These are phyloP conservation scores for Russula lepida DNA, from an alignment of 768 basidiomycete genomes.

Conservation along the genomic window DNA sequence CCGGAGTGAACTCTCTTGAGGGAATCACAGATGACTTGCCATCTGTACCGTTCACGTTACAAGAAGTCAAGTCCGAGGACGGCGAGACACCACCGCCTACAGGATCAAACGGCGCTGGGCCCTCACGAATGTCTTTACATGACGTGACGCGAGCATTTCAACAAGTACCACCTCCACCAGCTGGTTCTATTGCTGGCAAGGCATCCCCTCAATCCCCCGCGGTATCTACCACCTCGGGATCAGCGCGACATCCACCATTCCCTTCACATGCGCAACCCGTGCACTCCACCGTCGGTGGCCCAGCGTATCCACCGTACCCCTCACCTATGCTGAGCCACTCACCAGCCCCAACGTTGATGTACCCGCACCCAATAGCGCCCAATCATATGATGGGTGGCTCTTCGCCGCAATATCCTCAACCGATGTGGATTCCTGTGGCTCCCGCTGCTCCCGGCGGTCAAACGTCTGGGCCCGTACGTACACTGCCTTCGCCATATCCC, in stretches of 20 bases:
- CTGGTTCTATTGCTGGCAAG: constrained; percentile 39
- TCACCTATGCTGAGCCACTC: constrained; percentile 69
- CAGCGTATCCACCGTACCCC: constrained; percentile 49
- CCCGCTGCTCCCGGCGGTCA: constrained; percentile 35
- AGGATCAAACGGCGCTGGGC: constrained; percentile 34
- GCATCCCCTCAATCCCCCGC: constrained; percentile 38
- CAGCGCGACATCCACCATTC: constrained; percentile 10
- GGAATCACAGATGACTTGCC: constrained; percentile 79
- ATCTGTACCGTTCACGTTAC: constrained; percentile 68
- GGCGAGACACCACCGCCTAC: constrained; percentile 71
- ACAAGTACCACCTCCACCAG: constrained; percentile 62
- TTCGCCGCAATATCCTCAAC: constrained; percentile 49
- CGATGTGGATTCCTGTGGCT: constrained; percentile 51
- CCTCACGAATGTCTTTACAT: constrained; percentile 70
- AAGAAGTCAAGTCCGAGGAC: constrained; percentile 82
- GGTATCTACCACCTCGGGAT: constrained; percentile 5
- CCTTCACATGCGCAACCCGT: constrained; percentile 20
- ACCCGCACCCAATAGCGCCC: constrained; percentile 47
- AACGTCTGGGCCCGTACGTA: constrained; percentile 46
- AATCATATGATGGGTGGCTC: constrained; percentile 61
- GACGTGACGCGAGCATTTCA: constrained; percentile 86
- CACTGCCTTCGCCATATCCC: constrained; percentile 54
- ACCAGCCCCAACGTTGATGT: constrained; percentile 59
- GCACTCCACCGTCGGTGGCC: constrained; percentile 19
- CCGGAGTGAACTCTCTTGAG: constrained; percentile 71